Conservation (phyloP, 352 stramenopile genomes). For the Discostella stelligera region DNA sequence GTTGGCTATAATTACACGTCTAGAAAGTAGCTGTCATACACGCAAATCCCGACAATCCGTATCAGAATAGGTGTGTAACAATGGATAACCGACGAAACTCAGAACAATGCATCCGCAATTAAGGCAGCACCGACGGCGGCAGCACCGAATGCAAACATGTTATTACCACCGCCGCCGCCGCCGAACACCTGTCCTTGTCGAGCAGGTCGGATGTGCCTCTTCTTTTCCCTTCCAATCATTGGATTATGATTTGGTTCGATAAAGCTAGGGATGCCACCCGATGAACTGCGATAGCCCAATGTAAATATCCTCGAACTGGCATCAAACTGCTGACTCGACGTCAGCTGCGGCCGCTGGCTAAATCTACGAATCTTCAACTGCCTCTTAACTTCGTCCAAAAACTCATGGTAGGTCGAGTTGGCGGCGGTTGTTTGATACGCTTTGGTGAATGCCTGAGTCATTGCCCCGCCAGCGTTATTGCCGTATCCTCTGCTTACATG, state of each 20-base stretch:
- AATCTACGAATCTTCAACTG: constrained; percentile 42
- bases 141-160: constrained; percentile 37
- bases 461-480: constrained; percentile 58
- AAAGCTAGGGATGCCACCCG: constrained; percentile 19
- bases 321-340: constrained; percentile 51
- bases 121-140: constrained; percentile 37
- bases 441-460: constrained; percentile 63
- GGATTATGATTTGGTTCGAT: constrained; percentile 59
- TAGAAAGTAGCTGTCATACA: too few relatives aligned
- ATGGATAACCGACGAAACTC: constrained; percentile 1
- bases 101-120: constrained; percentile 39
- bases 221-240: constrained; percentile 46
- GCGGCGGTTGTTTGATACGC: constrained; percentile 45
- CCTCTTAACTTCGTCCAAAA: constrained; percentile 39
- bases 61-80: too few relatives aligned
- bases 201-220: constrained; percentile 37
- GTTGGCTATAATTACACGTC: too few relatives aligned
- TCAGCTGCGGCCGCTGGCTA: constrained; percentile 51
- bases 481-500: constrained; percentile 55
- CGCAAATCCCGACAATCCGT: too few relatives aligned
- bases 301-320: constrained; percentile 51
- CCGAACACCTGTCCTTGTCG: constrained; percentile 24
- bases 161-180: constrained; percentile 10
- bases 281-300: constrained; percentile 28
- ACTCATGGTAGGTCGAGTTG: constrained; percentile 54